phyloP scores from a whole-genome alignment of 129 eudicot genomes.

The Rutidosis leptorrhynchoides region DNA sequence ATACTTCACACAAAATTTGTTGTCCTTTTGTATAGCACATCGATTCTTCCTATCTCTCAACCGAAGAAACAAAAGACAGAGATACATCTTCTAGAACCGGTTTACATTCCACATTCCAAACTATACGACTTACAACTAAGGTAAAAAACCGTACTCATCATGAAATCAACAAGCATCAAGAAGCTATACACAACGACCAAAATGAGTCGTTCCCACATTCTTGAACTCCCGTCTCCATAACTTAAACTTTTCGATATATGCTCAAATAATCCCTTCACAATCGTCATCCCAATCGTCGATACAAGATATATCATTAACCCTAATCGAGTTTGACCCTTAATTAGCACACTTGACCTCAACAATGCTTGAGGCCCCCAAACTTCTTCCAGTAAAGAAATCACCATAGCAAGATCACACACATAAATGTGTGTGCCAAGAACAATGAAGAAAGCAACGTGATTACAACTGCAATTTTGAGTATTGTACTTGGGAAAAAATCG shows the following conservation, averaged over 20 bases:
- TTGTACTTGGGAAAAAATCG: slow-evolving; percentile 47
- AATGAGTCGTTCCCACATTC: slow-evolving; percentile 81
- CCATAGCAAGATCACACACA: slow-evolving; percentile 66
- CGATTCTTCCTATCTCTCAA: background rate
- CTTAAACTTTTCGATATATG: slow-evolving; percentile 77
- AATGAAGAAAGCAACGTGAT: slow-evolving; percentile 51
- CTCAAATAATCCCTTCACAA: slow-evolving; percentile 79
- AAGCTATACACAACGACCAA: slow-evolving; percentile 78
- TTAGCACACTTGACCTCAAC: slow-evolving; percentile 60
- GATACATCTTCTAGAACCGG: slow-evolving; percentile 42
- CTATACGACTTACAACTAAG: slow-evolving; percentile 78
- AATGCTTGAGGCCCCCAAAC: slow-evolving; percentile 71
- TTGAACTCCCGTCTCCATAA: slow-evolving; percentile 64
- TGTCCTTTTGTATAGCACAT: background rate
- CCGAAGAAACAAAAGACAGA: background rate
- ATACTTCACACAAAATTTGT: background rate
- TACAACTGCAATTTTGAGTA: slow-evolving; percentile 43
- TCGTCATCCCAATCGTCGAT: slow-evolving; percentile 67
- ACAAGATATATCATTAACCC: slow-evolving; percentile 68
- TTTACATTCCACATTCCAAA: slow-evolving; percentile 52
- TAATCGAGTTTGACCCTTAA: slow-evolving; percentile 79
- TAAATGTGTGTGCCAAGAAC: slow-evolving; percentile 54
- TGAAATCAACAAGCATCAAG: slow-evolving; percentile 72
- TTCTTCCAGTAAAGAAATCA: slow-evolving; percentile 77
- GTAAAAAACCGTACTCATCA: slow-evolving; percentile 82